phyloP scores from a whole-genome alignment of 352 stramenopile genomes.

The Phytophthora multivora region DNA sequence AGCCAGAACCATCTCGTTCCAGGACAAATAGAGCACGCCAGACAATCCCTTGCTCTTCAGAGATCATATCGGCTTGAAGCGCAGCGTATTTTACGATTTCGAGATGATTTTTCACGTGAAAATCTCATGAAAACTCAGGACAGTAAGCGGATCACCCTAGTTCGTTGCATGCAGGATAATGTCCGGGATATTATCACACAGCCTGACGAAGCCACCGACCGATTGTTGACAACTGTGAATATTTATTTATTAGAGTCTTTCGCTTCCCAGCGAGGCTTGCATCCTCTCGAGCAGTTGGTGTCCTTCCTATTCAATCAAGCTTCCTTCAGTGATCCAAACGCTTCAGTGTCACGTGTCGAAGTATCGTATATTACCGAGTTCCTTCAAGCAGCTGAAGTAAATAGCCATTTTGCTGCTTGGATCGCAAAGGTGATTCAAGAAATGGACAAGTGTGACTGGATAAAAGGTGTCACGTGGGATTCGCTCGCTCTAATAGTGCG shows the following conservation, averaged over 20 bases:
- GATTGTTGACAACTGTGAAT: conserved; percentile 13
- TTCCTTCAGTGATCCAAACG: background rate
- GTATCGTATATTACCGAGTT: conserved; percentile 1
- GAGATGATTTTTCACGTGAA: conserved; percentile 1
- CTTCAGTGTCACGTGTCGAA: background rate
- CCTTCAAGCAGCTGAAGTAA: background rate
- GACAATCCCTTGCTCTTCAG: conserved; percentile 4
- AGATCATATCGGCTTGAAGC: conserved; percentile 24
- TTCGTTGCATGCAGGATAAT: conserved; percentile 2
- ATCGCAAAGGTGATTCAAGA: background rate
- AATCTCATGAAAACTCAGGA: background rate
- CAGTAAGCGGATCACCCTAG: background rate
- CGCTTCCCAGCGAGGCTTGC: background rate
- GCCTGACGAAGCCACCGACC: background rate
- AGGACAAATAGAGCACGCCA: conserved; percentile 4
- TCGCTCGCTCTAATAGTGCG: background rate
- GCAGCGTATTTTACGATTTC: conserved; percentile 9
- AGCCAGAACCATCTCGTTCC: background rate
- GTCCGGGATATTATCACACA: conserved; percentile 16
- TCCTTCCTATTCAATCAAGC: background rate
- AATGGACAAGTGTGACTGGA: background rate
- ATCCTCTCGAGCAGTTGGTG: conserved; percentile 4
- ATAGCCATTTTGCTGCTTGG: conserved; percentile 8
- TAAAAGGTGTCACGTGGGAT: background rate
- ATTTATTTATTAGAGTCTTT: conserved; percentile 5